These are phyloP conservation scores for Russula lepida DNA, from an alignment of 768 basidiomycete genomes.

Conservation along the genomic window DNA sequence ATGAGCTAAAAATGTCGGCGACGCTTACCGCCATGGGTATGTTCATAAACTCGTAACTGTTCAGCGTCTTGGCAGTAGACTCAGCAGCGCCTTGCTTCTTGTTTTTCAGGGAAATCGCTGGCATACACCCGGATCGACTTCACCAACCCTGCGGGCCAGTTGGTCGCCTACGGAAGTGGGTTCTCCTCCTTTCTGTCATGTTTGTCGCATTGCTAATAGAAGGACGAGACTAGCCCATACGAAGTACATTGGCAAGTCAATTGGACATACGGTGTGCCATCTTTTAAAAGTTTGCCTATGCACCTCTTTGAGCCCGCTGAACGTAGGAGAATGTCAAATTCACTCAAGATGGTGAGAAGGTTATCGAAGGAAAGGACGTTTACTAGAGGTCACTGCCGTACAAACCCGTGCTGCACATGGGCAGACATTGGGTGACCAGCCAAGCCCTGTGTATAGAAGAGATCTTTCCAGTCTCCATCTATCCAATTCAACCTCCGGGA, in stretches of 20 bases:
- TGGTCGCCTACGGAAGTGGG: conserved; percentile 79
- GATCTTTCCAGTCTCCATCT: not conserved
- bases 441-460: not conserved
- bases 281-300: conserved; percentile 26
- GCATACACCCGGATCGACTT: conserved; percentile 82
- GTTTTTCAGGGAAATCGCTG: conserved; percentile 57
- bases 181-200: not conserved
- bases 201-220: conserved; percentile 2
- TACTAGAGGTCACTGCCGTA: conserved; percentile 24
- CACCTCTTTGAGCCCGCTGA: conserved; percentile 26
- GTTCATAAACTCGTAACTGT: not conserved
- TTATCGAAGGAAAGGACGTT: conserved; percentile 56
- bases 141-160: conserved; percentile 49
- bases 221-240: conserved; percentile 54
- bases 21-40: conserved; percentile 63
- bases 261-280: conserved; percentile 33
- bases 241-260: conserved; percentile 73
- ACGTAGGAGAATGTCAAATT: conserved; percentile 66
- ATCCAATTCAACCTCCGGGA: not conserved
- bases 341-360: conserved; percentile 65
- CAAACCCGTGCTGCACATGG: conserved; percentile 20
- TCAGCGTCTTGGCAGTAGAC: not conserved
- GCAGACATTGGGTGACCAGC: not conserved
- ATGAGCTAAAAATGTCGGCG: conserved; percentile 55
- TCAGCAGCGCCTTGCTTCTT: not conserved